A percentile compares a stretch with the other conserved stretches of the same genome.
phyloP scores from a whole-genome alignment of 805 yeast genomes.

The Metschnikowia drakensbergensis region DNA sequence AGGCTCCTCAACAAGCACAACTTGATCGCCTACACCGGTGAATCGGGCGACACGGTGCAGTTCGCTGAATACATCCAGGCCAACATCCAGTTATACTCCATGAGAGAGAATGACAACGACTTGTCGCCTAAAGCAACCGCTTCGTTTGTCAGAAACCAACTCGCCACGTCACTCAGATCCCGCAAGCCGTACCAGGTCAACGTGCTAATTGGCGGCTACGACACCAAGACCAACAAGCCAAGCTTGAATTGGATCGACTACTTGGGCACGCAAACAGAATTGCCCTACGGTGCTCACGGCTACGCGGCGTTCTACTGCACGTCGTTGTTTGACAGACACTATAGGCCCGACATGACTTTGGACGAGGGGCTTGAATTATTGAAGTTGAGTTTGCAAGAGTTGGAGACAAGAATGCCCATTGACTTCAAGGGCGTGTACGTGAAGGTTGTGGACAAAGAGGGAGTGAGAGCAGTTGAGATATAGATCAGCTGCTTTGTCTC shows the following conservation, averaged over 20 bases:
- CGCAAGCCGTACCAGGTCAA: constrained; percentile 91
- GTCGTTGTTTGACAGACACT: constrained; percentile 87
- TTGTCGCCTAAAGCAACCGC: constrained; percentile 84
- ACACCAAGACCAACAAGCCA: constrained; percentile 55
- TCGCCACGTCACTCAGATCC: constrained; percentile 87
- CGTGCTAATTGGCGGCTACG: constrained; percentile 83
- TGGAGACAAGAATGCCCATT: constrained; percentile 81
- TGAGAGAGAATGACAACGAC: constrained; percentile 75
- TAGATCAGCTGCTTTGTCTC: background rate
- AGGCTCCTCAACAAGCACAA: constrained; percentile 68
- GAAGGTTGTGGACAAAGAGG: constrained; percentile 62
- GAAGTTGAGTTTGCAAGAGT: constrained; percentile 69
- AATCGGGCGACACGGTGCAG: constrained; percentile 92
- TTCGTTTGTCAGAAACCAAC: constrained; percentile 78
- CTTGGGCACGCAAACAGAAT: constrained; percentile 82
- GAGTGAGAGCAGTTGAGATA: constrained; percentile 43
- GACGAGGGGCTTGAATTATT: constrained; percentile 79
- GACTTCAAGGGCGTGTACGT: constrained; percentile 86
- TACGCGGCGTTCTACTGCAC: constrained; percentile 95
- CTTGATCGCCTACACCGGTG: constrained; percentile 88
- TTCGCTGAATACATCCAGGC: constrained; percentile 95
- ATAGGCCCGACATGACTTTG: constrained; percentile 66
- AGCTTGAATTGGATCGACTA: constrained; percentile 87
- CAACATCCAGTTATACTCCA: constrained; percentile 79
- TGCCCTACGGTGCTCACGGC: constrained; percentile 98